Base-by-base conservation (phyloP, 1,139 yeast species). In the Sugiyamaella sp. region DNA sequence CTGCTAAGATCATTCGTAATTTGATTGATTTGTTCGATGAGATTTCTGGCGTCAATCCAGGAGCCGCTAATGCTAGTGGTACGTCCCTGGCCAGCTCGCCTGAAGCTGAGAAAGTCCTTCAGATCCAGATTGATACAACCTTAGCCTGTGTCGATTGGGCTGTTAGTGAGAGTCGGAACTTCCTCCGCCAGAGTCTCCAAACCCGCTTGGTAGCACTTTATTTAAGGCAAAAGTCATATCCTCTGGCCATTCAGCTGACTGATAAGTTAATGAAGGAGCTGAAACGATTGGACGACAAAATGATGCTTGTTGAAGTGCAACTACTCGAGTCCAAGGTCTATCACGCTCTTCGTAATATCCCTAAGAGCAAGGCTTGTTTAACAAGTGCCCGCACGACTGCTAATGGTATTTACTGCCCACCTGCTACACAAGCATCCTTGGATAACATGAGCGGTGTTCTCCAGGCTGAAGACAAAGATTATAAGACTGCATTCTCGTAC, bases 321-420 rank as follows among this genome's bases (percentile, higher is more conserved):
- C 77, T 95, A 63, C 80, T 93, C 63, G 99, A 95, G 71, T 80
- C 95, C 24, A 86, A 89, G 68, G 89, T 89, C 42, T 93, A 86
- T 71, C 97, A 91, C 70, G 91, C 96, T 24, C 77, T 95, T 64
- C 81, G 97, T 70, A 95, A 95, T 69, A 79, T 89, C 65, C 88
- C 97, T n/a, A 93, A 91, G 72, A 80, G 96, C 12, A 82, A 89
- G 66, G 98, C 98, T 4, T 85, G 97, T 3, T 79, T 95, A 63
- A 91, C 99, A 3, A 85, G 96, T 55, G 97, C 99, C 1, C 82
- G 98, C 72, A 95, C 99, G 0, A 86, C 96, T 4, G 99, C 99
- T 14, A 95, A 93, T 70, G 82, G 97, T 38, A 89, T 95, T 55
- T 95, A 91, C 74, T 89, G 97, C 63, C 97, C 98, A 9, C 89